These are phyloP conservation scores for Mollisia scopiformis DNA, from an alignment of 2,329 filamentous ascomycete species.

Conservation along the genomic window DNA sequence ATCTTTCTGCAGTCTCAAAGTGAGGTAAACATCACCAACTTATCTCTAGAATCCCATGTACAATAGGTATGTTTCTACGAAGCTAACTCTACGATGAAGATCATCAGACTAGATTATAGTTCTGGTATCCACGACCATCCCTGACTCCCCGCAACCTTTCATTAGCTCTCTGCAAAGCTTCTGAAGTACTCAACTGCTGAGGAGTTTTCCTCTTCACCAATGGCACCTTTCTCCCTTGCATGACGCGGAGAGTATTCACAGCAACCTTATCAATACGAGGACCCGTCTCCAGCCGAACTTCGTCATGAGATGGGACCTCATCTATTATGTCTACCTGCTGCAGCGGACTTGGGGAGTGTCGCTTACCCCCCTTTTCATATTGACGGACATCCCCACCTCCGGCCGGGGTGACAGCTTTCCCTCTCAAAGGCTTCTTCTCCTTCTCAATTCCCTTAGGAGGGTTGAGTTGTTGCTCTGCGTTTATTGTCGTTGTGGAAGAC, in stretches of 20 bases:
- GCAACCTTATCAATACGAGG: too few species aligned
- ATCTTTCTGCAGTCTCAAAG: too few species aligned
- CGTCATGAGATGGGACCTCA: not conserved
- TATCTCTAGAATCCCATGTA: too few species aligned
- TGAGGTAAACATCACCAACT: too few species aligned
- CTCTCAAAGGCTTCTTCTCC: not conserved
- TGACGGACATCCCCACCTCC: not conserved
- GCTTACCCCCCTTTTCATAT: not conserved
- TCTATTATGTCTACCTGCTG: not conserved
- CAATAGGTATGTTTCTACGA: too few species aligned
- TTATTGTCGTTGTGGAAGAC: not conserved
- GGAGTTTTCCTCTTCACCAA: not conserved
- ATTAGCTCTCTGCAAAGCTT: slow-evolving; percentile 8
- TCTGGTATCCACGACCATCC: slow-evolving; percentile 9
- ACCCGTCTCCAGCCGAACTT: not conserved
- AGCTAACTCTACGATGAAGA: not conserved
- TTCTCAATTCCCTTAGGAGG: not conserved
- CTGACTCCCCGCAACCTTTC: slow-evolving; percentile 7
- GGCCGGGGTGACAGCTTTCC: not conserved
- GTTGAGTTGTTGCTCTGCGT: not conserved
- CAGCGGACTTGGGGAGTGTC: not conserved
- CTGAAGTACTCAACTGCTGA: not conserved
- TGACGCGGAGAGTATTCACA: not conserved
- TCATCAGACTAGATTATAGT: not conserved
- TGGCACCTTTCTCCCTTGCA: not conserved